A percentile compares a stretch with the other conserved stretches of the same genome.
These are phyloP conservation scores for Coniochaeta hoffmannii DNA, from an alignment of 2,329 filamentous ascomycete species.

Conservation along the genomic window DNA sequence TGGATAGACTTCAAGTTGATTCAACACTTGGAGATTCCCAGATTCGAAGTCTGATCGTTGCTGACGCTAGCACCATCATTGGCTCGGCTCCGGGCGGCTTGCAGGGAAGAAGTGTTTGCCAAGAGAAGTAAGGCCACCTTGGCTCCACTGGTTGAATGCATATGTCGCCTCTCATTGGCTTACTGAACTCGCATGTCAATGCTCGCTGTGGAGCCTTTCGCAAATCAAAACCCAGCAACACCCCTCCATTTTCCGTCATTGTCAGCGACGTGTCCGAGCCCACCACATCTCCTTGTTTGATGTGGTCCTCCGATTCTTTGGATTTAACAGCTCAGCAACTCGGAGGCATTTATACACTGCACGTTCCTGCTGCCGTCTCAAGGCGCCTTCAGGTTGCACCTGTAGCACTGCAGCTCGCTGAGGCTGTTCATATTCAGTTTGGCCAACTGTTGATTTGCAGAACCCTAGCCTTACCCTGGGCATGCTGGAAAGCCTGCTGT, in stretches of 20 bases:
- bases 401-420: too few relatives aligned
- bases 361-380: too few relatives aligned
- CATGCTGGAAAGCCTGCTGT: constrained; percentile 58
- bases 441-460: not conserved
- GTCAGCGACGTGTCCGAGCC: too few relatives aligned
- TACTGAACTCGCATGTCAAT: not conserved
- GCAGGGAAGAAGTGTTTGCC: constrained; percentile 7
- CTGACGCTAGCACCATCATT: constrained; percentile 19
- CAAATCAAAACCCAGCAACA: not conserved
- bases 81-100: constrained; percentile 17
- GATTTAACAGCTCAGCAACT: too few relatives aligned
- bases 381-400: not conserved
- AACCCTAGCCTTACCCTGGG: not conserved
- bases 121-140: not conserved
- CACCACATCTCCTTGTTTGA: too few relatives aligned
- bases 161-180: not conserved
- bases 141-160: not conserved
- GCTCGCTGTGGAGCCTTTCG: not conserved
- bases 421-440: too few relatives aligned
- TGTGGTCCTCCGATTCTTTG: too few relatives aligned
- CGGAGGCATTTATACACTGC: too few relatives aligned
- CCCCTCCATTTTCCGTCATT: not conserved
- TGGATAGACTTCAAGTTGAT: constrained; percentile 8
- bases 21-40: constrained; percentile 15
- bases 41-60: constrained; percentile 27